These are phyloP conservation scores for Curvularia lunata DNA, from an alignment of 2,329 filamentous ascomycete genomes.

Conservation along the genomic window DNA sequence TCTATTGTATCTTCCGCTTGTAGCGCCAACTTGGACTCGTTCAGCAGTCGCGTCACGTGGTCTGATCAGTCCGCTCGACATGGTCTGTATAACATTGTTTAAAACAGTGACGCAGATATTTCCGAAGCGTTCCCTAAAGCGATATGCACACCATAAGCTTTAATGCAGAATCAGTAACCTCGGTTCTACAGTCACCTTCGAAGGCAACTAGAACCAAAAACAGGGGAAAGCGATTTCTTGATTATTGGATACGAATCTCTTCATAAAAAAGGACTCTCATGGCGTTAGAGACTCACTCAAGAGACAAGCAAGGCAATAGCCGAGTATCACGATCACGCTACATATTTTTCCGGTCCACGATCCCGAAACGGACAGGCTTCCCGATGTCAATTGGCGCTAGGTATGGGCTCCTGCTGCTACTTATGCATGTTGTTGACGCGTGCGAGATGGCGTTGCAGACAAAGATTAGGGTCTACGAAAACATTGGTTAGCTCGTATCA, in stretches of 20 bases:
- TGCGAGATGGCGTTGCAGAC: neutral
- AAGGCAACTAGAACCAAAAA: neutral
- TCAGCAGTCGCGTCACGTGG: too few relatives aligned
- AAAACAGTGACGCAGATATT: too few relatives aligned
- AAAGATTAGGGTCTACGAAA: neutral
- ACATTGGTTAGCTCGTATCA: neutral
- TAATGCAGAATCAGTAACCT: neutral
- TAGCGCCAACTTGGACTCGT: too few relatives aligned
- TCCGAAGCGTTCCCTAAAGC: too few relatives aligned
- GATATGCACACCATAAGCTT: neutral
- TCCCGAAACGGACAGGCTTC: conserved; percentile 1
- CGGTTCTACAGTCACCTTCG: neutral
- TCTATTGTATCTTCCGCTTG: neutral
- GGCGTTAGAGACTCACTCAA: too few relatives aligned
- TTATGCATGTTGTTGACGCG: neutral
- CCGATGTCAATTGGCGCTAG: conserved; percentile 12
- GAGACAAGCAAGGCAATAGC: neutral
- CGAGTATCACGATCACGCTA: neutral
- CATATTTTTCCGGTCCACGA: neutral
- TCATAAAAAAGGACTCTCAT: too few relatives aligned
- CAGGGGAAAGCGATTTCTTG: too few relatives aligned
- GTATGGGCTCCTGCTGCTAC: conserved; percentile 22
- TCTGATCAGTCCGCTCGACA: too few relatives aligned
- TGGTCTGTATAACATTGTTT: too few relatives aligned
- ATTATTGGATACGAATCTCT: too few relatives aligned